Evolutionary conservation across 2,329 filamentous ascomycete genomes (phyloP).

Genomic region (Paraconiothyrium sp.): DNA sequence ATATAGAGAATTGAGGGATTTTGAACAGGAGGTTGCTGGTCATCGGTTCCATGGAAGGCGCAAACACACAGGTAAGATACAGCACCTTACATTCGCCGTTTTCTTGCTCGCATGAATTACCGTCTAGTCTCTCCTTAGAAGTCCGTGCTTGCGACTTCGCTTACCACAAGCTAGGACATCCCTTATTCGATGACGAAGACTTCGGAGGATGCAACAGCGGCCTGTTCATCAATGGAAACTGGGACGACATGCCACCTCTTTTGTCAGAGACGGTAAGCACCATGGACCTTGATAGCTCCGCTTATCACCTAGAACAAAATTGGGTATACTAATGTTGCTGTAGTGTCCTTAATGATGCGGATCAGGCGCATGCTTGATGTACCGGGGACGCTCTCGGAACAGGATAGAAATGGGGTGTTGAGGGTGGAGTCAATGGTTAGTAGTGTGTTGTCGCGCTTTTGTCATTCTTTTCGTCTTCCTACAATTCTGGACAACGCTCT

Average conservation of each 20-base stretch:
- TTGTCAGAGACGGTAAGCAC: too few relatives aligned
- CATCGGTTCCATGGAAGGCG: neutral
- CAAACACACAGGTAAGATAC: neutral
- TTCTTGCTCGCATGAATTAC: too few relatives aligned
- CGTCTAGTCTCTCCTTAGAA: too few relatives aligned
- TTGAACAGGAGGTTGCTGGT: neutral
- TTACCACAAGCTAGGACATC: neutral
- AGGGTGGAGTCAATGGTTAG: neutral
- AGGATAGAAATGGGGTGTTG: neutral
- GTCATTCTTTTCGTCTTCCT: neutral
- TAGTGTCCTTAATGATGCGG: neutral
- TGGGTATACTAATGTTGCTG: neutral
- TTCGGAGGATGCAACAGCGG: too few relatives aligned
- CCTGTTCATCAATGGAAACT: too few relatives aligned
- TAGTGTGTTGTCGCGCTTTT: neutral
- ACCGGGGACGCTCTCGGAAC: neutral
- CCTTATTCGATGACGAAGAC: too few relatives aligned
- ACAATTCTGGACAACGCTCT: neutral
- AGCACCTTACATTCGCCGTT: neutral
- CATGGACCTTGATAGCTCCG: neutral
- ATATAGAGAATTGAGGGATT: neutral
- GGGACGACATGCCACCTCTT: too few relatives aligned
- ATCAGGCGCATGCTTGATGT: neutral
- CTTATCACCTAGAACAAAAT: neutral
- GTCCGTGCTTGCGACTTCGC: neutral